Evolutionary conservation across 306 rosid species (phyloP), one percentile per base, ranked within the genome.

Genomic region (Canavalia ensiformis): DNA sequence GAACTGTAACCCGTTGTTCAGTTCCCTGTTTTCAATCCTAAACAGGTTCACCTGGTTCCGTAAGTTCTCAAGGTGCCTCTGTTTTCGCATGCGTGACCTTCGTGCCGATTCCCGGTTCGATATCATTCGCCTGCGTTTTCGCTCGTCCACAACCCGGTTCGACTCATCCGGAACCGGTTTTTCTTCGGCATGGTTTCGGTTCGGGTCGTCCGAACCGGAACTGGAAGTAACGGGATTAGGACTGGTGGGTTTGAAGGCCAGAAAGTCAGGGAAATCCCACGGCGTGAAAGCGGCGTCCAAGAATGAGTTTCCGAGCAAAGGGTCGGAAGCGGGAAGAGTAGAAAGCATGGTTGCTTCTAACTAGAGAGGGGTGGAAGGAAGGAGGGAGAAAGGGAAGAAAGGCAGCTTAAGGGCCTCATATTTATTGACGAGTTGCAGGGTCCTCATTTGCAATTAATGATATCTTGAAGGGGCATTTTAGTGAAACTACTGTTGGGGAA

Each of bases 61-160:
- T 84, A 93, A 77, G 83, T 93, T 92, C 80, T 95, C 97, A 77
- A 93, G 60, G 60, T 92, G 98, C 84, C 89, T 88, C 79, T 95
- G 94, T 85, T 93, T 95, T 6, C 99, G 87, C 94, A 90, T 81
- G n/a, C 99, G 88, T 2, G 99, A 95, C 75, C 99, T 87, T 81
- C 97, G 75, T 7, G 99, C 99, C 5, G 99, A 95, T 73, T 95
- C 97, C 84, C 99, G 88, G 91, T 93, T 95, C 55, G 98, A 95
- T 81, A 87, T 79, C 98, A 90, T 95, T 78, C 99, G 85, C 51
- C 97, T 83, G 52, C 88, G 85, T 80, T 88, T 93, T 44, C 94
- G 84, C 76, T 92, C 97, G 68, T 90, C 91, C 68, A 78, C 80
- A 2, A 78, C 33, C 1, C 82, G 82, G 82, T 68, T 59, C 52